phyloP scores from a whole-genome alignment of 2,329 filamentous ascomycete species.

The Aspergillus japonicus region DNA sequence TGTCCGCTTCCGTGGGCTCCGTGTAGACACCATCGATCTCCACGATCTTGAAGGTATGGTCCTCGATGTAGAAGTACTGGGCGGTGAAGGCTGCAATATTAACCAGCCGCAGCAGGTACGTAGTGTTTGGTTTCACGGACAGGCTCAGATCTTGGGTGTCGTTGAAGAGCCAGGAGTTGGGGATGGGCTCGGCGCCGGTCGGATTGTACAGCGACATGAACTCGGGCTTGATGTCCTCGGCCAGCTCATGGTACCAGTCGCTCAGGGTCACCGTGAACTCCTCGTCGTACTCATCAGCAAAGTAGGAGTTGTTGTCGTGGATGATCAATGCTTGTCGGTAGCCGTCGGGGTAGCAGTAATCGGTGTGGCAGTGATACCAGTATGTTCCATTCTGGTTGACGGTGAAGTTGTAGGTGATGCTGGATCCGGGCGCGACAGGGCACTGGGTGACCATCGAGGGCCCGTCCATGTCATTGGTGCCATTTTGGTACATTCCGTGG shows the following conservation, averaged over 20 bases:
- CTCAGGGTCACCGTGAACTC: conserved; percentile 68
- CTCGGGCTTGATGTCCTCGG: conserved; percentile 53
- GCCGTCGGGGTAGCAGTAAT: conserved; percentile 66
- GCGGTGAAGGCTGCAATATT: conserved; percentile 70
- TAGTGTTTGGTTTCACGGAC: conserved; percentile 63
- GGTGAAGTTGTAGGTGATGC: conserved; percentile 67
- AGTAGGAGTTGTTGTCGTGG: conserved; percentile 54
- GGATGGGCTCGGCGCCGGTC: conserved; percentile 64
- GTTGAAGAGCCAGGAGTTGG: conserved; percentile 65
- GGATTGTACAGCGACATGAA: conserved; percentile 49
- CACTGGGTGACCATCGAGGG: conserved; percentile 67
- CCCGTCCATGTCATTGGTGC: conserved; percentile 73
- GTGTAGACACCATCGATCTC: conserved; percentile 73
- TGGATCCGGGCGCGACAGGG: conserved; percentile 61
- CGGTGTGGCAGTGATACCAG: conserved; percentile 69
- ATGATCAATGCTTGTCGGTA: conserved; percentile 66
- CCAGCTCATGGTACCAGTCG: conserved; percentile 69
- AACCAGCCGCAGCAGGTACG: conserved; percentile 71
- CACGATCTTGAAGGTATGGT: conserved; percentile 63
- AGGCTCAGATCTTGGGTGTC: conserved; percentile 63
- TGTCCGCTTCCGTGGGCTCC: conserved; percentile 58
- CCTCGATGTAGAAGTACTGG: conserved; percentile 52
- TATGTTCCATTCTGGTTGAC: conserved; percentile 58
- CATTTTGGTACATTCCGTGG: conserved; percentile 75
- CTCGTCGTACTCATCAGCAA: conserved; percentile 54